These are phyloP conservation scores for Naganishia vaughanmartiniae DNA, from an alignment of 768 basidiomycete species.

Conservation along the genomic window DNA sequence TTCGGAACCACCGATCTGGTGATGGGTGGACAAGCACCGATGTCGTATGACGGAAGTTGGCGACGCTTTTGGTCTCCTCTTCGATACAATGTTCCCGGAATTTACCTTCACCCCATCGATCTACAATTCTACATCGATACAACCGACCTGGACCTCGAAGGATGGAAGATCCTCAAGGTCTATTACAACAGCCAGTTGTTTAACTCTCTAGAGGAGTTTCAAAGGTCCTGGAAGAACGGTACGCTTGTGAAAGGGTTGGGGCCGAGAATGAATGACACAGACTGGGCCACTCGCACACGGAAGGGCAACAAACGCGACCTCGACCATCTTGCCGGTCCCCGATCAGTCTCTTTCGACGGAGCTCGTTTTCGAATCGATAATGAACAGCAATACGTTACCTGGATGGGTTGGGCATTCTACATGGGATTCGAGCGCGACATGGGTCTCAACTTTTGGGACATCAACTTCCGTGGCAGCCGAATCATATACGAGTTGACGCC, in stretches of 20 bases:
- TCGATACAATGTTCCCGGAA: slow-evolving; percentile 58
- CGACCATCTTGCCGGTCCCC: slow-evolving; percentile 66
- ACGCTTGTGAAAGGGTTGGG: slow-evolving; percentile 56
- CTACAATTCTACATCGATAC: slow-evolving; percentile 63
- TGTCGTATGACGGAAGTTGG: slow-evolving; percentile 64
- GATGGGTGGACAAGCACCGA: slow-evolving; percentile 57
- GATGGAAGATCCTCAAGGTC: slow-evolving; percentile 61
- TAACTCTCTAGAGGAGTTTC: slow-evolving; percentile 56
- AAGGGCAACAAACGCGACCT: slow-evolving; percentile 57
- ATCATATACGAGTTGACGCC: slow-evolving; percentile 66
- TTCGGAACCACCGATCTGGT: slow-evolving; percentile 61
- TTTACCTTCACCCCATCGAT: slow-evolving; percentile 60
- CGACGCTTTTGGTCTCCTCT: slow-evolving; percentile 50
- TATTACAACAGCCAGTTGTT: slow-evolving; percentile 66
- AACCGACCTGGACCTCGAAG: slow-evolving; percentile 58
- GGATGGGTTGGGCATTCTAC: slow-evolving; percentile 68
- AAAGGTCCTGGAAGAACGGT: slow-evolving; percentile 60
- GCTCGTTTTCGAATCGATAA: slow-evolving; percentile 61
- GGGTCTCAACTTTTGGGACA: slow-evolving; percentile 51
- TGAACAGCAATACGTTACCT: slow-evolving; percentile 60
- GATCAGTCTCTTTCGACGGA: slow-evolving; percentile 63
- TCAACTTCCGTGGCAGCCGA: slow-evolving; percentile 60
- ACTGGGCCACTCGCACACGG: slow-evolving; percentile 57
- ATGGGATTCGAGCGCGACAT: slow-evolving; percentile 67
- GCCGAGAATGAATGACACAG: slow-evolving; percentile 42